Base-by-base conservation (phyloP, 495 filamentous ascomycete genomes). In the Antarctomyces pellizariae region DNA sequence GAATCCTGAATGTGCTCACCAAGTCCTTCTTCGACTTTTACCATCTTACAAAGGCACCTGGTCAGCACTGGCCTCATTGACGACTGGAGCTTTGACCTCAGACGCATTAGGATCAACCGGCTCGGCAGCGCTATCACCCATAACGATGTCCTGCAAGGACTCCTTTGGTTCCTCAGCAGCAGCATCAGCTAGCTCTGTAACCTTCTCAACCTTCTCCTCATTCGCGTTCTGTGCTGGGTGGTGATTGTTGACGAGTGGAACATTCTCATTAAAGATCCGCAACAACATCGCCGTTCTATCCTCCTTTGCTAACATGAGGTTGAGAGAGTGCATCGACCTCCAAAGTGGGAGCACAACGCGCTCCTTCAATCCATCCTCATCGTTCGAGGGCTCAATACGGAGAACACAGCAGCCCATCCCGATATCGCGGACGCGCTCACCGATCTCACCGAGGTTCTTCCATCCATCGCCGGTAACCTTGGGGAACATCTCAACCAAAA, bases 271-370 rank as follows among this genome's bases (percentile, higher is more conserved):
- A 53, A 70, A 97, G 18, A 97, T 57, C 18, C 86, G 66, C 30
- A 92, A 58, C 38, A 93, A 56, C 76, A 93, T 84, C 5, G 84
- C 86, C 18, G 65, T 72, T 16, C 86, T 67, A 25, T 97, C 86
- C 42, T 97, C 86, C 53, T 95, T 97, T 26, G 80, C 80, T 36
- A 93, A 53, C 86, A 97, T 97, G 21, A 97, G 63, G 47, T 95
- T 97, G 27, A 92, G 50, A 2, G 67, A 75, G 33, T 77, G 65
- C 36, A 86, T 52, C 30, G 75, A 80, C 44, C 80, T 70, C 86
- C 86, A 97, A 13, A 97, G 52, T 5, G 86, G 84, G 23, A 97
- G 55, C 2, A 82, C 70, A 63, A 91, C 79, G 8, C 60, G 56
- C 45, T 92, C 82, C 26, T 49, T 52, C 41, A 92, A 77, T 16